Conservation (phyloP, 1,139 yeast species). For the Meyerozyma smithsonii region DNA sequence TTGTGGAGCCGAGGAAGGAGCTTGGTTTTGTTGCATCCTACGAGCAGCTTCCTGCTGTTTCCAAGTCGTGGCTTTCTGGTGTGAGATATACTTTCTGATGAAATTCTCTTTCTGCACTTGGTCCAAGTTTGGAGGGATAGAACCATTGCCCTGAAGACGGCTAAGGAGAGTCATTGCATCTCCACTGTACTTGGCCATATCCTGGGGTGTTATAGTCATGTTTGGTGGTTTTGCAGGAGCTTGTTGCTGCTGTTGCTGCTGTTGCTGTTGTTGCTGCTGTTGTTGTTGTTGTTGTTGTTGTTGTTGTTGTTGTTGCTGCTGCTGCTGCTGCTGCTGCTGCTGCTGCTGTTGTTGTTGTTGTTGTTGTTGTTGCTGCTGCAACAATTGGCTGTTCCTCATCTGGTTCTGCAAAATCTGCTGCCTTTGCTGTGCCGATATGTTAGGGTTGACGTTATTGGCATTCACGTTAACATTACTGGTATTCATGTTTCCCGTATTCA, state of each 20-base stretch:
- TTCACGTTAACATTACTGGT: slow-evolving; percentile 2
- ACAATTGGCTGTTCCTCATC: slow-evolving; percentile 7
- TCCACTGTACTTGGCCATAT: slow-evolving; percentile 34
- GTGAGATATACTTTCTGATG: slow-evolving; percentile 36
- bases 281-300: slow-evolving; percentile 9
- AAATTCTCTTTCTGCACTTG: slow-evolving; percentile 36
- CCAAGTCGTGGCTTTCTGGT: slow-evolving; percentile 40
- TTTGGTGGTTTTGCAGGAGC: slow-evolving; percentile 26
- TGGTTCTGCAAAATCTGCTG: slow-evolving; percentile 8
- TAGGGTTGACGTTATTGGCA: slow-evolving; percentile 5
- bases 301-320: slow-evolving; percentile 8
- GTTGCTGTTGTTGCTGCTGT: slow-evolving; percentile 11
- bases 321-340: slow-evolving; percentile 9
- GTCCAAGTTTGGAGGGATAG: slow-evolving; percentile 29
- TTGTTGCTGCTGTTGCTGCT: neutral
- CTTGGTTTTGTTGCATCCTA: slow-evolving; percentile 5
- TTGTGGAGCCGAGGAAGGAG: slow-evolving; percentile 8
- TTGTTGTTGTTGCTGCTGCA: slow-evolving; percentile 8
- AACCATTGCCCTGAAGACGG: slow-evolving; percentile 36
- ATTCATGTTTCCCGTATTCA: slow-evolving; percentile 2
- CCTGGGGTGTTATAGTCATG: slow-evolving; percentile 39
- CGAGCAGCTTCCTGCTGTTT: slow-evolving; percentile 29
- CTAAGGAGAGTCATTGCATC: slow-evolving; percentile 39
- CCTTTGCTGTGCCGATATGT: slow-evolving; percentile 1
- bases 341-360: slow-evolving; percentile 10